A percentile compares a stretch with the other conserved stretches of the same genome.
phyloP scores from a whole-genome alignment of 2,329 filamentous ascomycete genomes.

The Parascedosporium putredinis region DNA sequence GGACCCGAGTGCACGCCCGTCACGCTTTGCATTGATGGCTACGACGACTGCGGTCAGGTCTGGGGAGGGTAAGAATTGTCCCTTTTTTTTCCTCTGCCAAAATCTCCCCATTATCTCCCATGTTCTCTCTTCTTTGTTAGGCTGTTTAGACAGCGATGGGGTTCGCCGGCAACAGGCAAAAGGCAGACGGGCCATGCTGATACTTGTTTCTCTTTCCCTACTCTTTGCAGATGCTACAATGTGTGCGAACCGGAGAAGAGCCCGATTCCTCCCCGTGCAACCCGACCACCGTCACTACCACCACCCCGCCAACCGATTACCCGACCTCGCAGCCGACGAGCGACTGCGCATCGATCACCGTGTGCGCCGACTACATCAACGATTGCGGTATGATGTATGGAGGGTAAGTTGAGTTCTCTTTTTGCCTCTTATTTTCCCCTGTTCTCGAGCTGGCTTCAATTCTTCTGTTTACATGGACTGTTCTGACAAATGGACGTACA shows the following conservation, averaged over 20 bases:
- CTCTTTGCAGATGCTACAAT: constrained; percentile 11
- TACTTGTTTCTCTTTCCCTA: background rate
- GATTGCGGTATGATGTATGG: constrained; percentile 7
- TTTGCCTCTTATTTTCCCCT: too few species aligned
- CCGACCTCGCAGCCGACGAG: background rate
- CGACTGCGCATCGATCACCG: background rate
- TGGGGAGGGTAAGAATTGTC: too few species aligned
- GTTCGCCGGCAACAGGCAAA: too few species aligned
- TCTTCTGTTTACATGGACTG: background rate
- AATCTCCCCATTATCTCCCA: too few species aligned
- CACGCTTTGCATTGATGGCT: too few species aligned
- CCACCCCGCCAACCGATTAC: background rate
- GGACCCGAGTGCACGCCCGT: too few species aligned
- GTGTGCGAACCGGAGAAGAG: constrained; percentile 7
- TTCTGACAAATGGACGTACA: background rate
- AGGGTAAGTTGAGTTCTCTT: constrained; percentile 7
- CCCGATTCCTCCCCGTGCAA: background rate
- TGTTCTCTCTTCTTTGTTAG: too few species aligned
- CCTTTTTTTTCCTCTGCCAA: too few species aligned
- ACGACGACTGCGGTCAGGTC: too few species aligned
- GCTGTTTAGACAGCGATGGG: too few species aligned
- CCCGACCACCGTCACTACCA: background rate
- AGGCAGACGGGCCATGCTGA: too few species aligned
- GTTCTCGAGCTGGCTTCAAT: too few species aligned
- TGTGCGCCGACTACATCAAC: constrained; percentile 7